phyloP scores from a whole-genome alignment of 164 flowering plant genomes.

The Chloranthus sessilifolius region DNA sequence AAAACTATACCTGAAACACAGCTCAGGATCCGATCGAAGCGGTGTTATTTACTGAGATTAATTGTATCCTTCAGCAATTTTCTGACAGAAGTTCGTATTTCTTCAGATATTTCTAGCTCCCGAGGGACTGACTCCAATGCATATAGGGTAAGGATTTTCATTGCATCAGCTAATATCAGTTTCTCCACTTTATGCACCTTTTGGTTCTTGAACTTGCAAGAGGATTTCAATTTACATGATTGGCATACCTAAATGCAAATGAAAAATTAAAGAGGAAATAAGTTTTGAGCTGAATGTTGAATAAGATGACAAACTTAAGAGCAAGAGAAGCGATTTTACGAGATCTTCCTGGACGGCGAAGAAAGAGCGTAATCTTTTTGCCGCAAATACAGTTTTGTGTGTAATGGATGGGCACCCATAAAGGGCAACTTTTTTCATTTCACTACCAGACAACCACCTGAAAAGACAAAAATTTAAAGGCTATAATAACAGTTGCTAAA shows the following conservation, averaged over 20 bases:
- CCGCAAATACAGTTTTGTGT: slow-evolving; percentile 46
- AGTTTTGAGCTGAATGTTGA: not conserved
- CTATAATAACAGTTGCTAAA: not conserved
- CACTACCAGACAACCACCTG: slow-evolving; percentile 75
- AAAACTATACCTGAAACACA: no score
- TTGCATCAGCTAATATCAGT: slow-evolving; percentile 37
- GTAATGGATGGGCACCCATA: slow-evolving; percentile 75
- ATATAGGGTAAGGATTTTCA: slow-evolving; percentile 48
- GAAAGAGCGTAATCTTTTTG: slow-evolving; percentile 59
- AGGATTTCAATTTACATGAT: slow-evolving; percentile 43
- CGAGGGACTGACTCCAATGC: slow-evolving; percentile 38
- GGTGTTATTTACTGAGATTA: slow-evolving; percentile 36
- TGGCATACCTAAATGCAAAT: slow-evolving; percentile 53
- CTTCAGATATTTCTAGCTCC: slow-evolving; percentile 38
- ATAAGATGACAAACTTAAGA: not conserved
- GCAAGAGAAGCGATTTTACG: slow-evolving; percentile 29
- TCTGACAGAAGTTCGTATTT: slow-evolving; percentile 38
- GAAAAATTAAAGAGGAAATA: not conserved
- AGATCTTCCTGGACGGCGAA: slow-evolving; percentile 59
- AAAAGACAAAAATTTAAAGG: slow-evolving; percentile 1
- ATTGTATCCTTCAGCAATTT: slow-evolving; percentile 44
- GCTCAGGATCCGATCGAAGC: no score
- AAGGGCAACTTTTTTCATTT: slow-evolving; percentile 61
- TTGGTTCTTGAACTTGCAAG: slow-evolving; percentile 59
- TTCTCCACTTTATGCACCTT: slow-evolving; percentile 26